Base-by-base conservation (phyloP, 148 eudicot species). In the Selenicereus undatus region DNA sequence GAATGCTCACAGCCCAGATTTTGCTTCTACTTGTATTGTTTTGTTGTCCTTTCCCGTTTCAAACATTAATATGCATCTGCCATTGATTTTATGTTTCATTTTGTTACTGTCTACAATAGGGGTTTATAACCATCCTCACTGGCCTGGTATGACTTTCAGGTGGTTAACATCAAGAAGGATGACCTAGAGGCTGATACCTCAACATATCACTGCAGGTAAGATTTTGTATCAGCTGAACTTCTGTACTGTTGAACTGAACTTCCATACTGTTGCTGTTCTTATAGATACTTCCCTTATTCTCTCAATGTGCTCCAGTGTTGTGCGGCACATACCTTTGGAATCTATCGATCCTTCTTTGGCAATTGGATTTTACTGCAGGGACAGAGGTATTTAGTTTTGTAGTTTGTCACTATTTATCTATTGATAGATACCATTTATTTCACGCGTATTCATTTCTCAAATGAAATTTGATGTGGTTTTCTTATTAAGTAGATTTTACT, bases 271-370 rank as follows among this genome's bases (percentile, higher is more conserved):
- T 73, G 1, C 26, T 66, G 20, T 35, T 26, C 30, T 43, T 60
- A 45, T 11, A 13, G 52, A 22, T 30, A 11, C 39, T 80, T 52
- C 13, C 71, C 22, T 85, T 30, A 64, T 72, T 35, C 70, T 22
- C 81, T 83, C 69, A 21, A 42, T 84, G 73, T 77, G 32, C 62
- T 65, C 79, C 89, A 94, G 97, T 82, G 88, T 87, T 72, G 81
- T 91, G 74, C 88, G 95, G 69, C 93, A 90, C 66, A 86, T 96
- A 24, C 88, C 93, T 39, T 88, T 93, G 65, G 98, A 93, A 65
- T 90, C 95, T n/a, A 87, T 93, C 48, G 99, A 95, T 89, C 87
- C 99, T 13, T 95, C 99, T 77, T 82, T 95, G 89, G 97, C 98
- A 11, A 90, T 95, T 51, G 98, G 98, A 83, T 95, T 93, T 86